Conservation (phyloP, 345 rosid genomes). For the Brassica rapa region DNA sequence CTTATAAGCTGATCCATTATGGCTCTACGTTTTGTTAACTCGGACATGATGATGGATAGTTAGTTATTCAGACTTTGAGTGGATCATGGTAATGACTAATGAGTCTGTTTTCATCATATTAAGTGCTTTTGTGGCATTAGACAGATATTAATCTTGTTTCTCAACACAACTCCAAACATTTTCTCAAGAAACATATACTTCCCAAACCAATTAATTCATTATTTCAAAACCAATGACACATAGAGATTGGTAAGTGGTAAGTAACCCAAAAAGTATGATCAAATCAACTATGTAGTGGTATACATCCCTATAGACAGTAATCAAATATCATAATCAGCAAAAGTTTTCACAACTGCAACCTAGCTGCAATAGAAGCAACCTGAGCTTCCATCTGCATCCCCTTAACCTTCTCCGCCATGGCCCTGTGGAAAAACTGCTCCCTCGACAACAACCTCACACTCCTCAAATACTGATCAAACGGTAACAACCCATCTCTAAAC, state of each 20-base stretch:
- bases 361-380: slow-evolving; percentile 80
- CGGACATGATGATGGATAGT: slow-evolving; percentile 51
- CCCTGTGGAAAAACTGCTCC: slow-evolving; percentile 88
- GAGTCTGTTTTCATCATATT: no score
- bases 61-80: slow-evolving; percentile 29
- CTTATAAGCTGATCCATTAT: background rate
- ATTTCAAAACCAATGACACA: background rate
- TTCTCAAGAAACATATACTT: background rate
- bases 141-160: background rate
- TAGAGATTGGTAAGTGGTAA: background rate
- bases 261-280: background rate
- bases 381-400: slow-evolving; percentile 87
- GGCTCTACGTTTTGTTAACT: slow-evolving; percentile 8
- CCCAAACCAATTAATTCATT: background rate
- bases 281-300: background rate
- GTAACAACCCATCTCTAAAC: slow-evolving; percentile 59
- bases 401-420: slow-evolving; percentile 75
- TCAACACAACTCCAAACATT: background rate
- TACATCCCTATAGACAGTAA: background rate
- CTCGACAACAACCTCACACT: slow-evolving; percentile 85
- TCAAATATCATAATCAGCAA: slow-evolving; percentile 6
- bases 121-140: no score
- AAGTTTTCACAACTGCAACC: slow-evolving; percentile 36
- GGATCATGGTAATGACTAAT: no score
- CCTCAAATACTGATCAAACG: slow-evolving; percentile 86